These are phyloP conservation scores for Dillenia suffruticosa DNA, from an alignment of 164 flowering plant genomes.

Conservation along the genomic window DNA sequence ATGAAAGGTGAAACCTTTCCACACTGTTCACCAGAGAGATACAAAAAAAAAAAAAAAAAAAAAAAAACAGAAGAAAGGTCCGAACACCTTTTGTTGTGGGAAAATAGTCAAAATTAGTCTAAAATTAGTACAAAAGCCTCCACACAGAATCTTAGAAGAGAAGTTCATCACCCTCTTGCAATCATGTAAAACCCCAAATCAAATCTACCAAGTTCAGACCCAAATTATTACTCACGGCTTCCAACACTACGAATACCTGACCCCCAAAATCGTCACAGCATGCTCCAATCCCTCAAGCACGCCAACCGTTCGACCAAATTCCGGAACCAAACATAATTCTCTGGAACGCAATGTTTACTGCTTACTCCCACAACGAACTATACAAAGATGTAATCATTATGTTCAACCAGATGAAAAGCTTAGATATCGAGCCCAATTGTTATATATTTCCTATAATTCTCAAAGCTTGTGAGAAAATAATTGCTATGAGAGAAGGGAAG, in stretches of 20 bases:
- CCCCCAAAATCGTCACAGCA: constrained; percentile 40
- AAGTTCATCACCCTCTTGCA: constrained; percentile 42
- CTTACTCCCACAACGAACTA: constrained; percentile 35
- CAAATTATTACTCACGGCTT: constrained; percentile 42
- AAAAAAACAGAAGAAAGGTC: too few species aligned
- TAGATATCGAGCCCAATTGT: constrained; percentile 41
- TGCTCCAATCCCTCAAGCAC: constrained; percentile 35
- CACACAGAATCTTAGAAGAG: constrained; percentile 39
- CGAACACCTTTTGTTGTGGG: too few species aligned
- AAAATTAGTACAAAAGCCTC: constrained; percentile 13
- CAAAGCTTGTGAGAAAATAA: constrained; percentile 43
- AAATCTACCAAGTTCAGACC: constrained; percentile 42
- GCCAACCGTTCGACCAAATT: constrained; percentile 45
- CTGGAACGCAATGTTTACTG: constrained; percentile 61
- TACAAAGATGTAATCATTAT: constrained; percentile 29
- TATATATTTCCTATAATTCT: constrained; percentile 57
- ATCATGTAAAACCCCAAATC: constrained; percentile 40
- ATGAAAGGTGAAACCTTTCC: too few species aligned
- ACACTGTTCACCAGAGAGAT: too few species aligned
- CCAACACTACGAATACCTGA: constrained; percentile 25
- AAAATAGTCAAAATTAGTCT: constrained; percentile 21
- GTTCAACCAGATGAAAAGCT: constrained; percentile 40
- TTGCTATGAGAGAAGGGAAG: constrained; percentile 38
- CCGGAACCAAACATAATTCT: constrained; percentile 30
- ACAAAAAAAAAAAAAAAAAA: too few species aligned